Base-by-base conservation (phyloP, 129 eudicot genomes). In the Kitagawia praeruptora region DNA sequence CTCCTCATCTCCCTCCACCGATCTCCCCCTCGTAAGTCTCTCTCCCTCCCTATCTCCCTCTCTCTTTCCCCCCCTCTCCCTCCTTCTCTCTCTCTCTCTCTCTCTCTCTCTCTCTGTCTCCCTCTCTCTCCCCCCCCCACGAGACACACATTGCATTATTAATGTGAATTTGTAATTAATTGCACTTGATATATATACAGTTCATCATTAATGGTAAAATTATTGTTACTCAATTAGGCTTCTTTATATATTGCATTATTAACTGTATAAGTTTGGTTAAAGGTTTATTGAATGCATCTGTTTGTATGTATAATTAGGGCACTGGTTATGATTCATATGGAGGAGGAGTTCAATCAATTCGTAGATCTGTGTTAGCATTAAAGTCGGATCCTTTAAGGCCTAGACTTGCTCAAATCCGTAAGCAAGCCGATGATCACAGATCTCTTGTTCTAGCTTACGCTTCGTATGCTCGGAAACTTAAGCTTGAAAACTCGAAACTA, bases 351-450 rank as follows among this genome's bases (percentile, higher is more conserved):
- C 88, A 83, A 78, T 61, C 82, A 23, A 78, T 74, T 40, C 85
- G 93, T 64, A 89, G 98, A 66, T 82, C 93, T 53, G 86, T 88
- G 19, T 85, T 93, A 39, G 98, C 98, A 8, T 79, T 89, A 64
- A 93, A 91, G 80, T 91, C 98, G 2, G 98, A 93, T 89, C 98
- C 98, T 0, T 75, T 91, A 74, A 91, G 84, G 78, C 97, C 98
- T 64, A 83, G 91, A 80, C 84, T 93, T 28, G 98, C 91, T 83
- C 98, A 93, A 87, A 89, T 91, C 86, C 82, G 89, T 31, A 93
- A 93, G 80, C 98, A 93, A 82, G 98, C 97, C 3, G 98, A 93
- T 44, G 98, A 93, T 84, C 97, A 93, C 77, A 83, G 91, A 75
- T 76, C 85, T 77, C 87, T 91, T 70, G 98, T 86, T 72, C 78